phyloP scores from a whole-genome alignment of 306 rosid species.

The Ziziphus jujuba region DNA sequence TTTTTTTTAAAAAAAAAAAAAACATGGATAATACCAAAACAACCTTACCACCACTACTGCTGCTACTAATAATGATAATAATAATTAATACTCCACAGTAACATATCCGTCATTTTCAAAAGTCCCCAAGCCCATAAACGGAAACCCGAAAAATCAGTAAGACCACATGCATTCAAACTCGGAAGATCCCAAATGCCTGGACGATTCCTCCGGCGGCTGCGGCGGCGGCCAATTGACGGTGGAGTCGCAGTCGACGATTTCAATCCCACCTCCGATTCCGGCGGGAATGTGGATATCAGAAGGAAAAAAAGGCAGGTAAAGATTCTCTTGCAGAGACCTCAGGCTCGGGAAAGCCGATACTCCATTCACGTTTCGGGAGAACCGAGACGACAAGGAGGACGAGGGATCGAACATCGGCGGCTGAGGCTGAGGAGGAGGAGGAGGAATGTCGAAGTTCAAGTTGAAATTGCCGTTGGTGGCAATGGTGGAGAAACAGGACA shows the following conservation, averaged over 20 bases:
- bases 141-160: conserved; percentile 28
- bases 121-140: background rate
- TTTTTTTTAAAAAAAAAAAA: too few species aligned
- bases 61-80: background rate
- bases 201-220: conserved; percentile 48
- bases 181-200: conserved; percentile 36
- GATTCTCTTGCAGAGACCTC: conserved; percentile 84
- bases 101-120: background rate
- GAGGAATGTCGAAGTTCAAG: background rate
- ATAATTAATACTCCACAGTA: background rate
- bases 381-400: background rate
- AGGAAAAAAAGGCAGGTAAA: conserved; percentile 65
- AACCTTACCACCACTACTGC: too few species aligned
- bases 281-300: conserved; percentile 19
- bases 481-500: conserved; percentile 99
- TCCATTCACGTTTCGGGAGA: conserved; percentile 30
- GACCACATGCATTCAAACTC: conserved; percentile 93
- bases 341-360: conserved; percentile 77
- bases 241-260: conserved; percentile 21
- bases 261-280: conserved; percentile 1
- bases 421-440: too few species aligned
- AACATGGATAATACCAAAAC: conserved; percentile 2
- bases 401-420: background rate
- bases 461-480: conserved; percentile 28
- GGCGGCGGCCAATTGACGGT: conserved; percentile 37